Evolutionary conservation across 805 yeast genomes (phyloP).

Genomic region (Saturnispora besseyi): DNA sequence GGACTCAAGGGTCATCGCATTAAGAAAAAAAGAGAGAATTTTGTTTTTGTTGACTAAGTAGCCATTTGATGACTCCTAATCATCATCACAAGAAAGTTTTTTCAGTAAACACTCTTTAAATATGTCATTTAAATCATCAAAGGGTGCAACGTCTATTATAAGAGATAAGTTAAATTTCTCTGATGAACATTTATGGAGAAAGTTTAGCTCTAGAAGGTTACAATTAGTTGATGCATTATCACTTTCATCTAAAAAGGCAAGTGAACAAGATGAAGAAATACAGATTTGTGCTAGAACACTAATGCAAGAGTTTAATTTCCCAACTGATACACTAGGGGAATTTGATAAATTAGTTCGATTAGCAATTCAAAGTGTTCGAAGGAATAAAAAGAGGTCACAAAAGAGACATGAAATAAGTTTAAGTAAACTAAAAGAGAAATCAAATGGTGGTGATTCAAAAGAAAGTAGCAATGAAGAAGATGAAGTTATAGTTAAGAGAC

Average conservation of each 20-base stretch:
- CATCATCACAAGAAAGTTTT: not conserved
- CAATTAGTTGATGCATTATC: slow-evolving; percentile 75
- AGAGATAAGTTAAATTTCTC: slow-evolving; percentile 58
- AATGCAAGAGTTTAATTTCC: slow-evolving; percentile 69
- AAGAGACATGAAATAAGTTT: slow-evolving; percentile 28
- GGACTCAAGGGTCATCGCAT: slow-evolving; percentile 15
- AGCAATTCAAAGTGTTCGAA: slow-evolving; percentile 85
- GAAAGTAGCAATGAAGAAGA: slow-evolving; percentile 6
- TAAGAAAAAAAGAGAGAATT: slow-evolving; percentile 19
- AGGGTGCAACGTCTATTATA: slow-evolving; percentile 34
- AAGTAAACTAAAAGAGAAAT: not conserved
- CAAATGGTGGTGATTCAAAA: not conserved
- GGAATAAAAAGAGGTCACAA: slow-evolving; percentile 69
- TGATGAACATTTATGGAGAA: slow-evolving; percentile 82
- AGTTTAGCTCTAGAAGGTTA: slow-evolving; percentile 80
- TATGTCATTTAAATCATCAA: slow-evolving; percentile 13
- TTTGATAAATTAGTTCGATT: slow-evolving; percentile 87
- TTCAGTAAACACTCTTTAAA: not conserved
- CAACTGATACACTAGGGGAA: slow-evolving; percentile 49
- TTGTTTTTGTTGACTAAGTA: slow-evolving; percentile 8
- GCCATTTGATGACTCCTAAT: not conserved
- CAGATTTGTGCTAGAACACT: slow-evolving; percentile 67
- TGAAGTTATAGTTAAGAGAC: slow-evolving; percentile 2
- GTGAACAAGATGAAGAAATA: slow-evolving; percentile 85
- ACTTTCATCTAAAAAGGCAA: slow-evolving; percentile 61